Base-by-base conservation (phyloP, 148 eudicot genomes). In the Polygonum maritimum region DNA sequence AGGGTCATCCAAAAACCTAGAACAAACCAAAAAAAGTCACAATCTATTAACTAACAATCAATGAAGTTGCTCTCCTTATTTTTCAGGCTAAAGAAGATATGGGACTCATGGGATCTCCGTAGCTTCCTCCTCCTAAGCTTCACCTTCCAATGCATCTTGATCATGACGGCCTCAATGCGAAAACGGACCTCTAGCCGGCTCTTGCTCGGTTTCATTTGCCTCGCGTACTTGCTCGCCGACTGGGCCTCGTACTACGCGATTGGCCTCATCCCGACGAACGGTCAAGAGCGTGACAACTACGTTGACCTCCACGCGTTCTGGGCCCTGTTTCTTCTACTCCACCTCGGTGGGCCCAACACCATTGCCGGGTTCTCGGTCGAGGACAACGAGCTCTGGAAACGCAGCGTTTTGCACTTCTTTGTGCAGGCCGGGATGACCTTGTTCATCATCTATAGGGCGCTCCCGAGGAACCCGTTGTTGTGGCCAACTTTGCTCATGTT, bases 361-460 rank as follows among this genome's bases (percentile, higher is more conserved):
- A 60, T 60, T 11, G 69, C 69, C 15, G 69, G 69, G 14, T 60
- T 60, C 69, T 60, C 69, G 0, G 16, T 60, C 1, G 69, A 60
- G 69, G 69, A 60, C 22, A 60, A 60, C 3, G 69, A 60, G 69
- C 69, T 60, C 1, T 60, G 69, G 69, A 60, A 60, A 60, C 69
- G 69, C 69, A 60, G 69, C 69, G 69, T n/a, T n/a, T n/a, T n/a
- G n/a, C n/a, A n/a, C n/a, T n/a, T n/a, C n/a, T n/a, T n/a, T n/a
- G n/a, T n/a, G 35, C 69, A 60, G 15, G 69, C 69, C 2, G 69
- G 69, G 14, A 60, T 60, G 69, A 60, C 8, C 22, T 60, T 26
- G 5, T 60, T 8, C 16, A 60, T 60, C 16, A 60, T 60, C 69
- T 60, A 60, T 38, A 36, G 69, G 13, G 69, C 69, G 10, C 36